Evolutionary conservation across 2,329 filamentous ascomycete species (phyloP), one percentile per base, ranked within the genome.

Genomic region (Rutstroemia sydowiana): DNA sequence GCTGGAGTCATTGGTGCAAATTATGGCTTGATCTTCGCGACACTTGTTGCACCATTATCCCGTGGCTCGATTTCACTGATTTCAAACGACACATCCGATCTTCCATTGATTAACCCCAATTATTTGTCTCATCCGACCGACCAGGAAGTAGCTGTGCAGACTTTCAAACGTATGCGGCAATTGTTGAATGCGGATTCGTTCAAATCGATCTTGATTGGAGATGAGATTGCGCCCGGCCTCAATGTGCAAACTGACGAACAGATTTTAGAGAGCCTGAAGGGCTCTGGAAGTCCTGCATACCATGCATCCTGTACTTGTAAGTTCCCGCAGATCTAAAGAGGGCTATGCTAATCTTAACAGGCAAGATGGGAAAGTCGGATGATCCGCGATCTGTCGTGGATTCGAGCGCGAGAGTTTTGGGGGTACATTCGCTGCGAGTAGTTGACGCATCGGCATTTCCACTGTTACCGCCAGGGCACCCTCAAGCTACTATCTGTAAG

Each of bases 401-500:
- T 26, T 28, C 26, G 3, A 42, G 20, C 5, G 23, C 43, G 21
- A 46, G 30, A 36, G 20, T 42, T 5, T 47, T 34, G 2, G 28
- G 28, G 7, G 26, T 42, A 9, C 20, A 26, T 14, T 34, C 18
- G 2, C 31, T 45, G 16, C 30, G 42, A 31, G 32, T 46, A 8
- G 21, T 31, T 9, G 32, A 51, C 18, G 18, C 34, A 11, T 39
- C 42, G 5, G 16, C 26, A 7, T 45, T 50, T 41, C 31, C 39
- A 18, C 40, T 45, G 10, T 10, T 40, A 51, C 23, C 39, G 13
- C 39, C 41, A 21, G 28, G 34, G 3, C 28, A 52, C 8, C 36
- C 49, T 26, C 20, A 52, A 41, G 44, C 18, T n/a, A 52, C 49
- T 21, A 37, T 43, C 16, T 42, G 11, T 36, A 21, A 41, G 43